Evolutionary conservation across 2,329 filamentous ascomycete species (phyloP), one percentile per base, ranked within the genome.

Genomic region (Scytalidium lignicola): DNA sequence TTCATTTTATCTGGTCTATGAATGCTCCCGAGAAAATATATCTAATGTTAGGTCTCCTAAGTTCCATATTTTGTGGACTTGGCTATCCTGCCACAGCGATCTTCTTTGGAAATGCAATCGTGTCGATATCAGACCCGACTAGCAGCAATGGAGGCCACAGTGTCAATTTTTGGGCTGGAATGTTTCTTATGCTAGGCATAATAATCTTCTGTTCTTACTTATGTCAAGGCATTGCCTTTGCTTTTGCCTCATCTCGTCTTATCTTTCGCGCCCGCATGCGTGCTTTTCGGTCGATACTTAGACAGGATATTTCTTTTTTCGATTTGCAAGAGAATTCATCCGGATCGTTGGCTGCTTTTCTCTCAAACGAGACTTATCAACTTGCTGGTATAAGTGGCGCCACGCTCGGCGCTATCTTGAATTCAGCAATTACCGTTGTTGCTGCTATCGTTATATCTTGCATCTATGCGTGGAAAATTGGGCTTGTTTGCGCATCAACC

Each of bases 331-430:
- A 74, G 7, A 76, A 84, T 19, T 83, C 75, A 1, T 82, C 86
- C 0, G 74, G 79, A 0, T 69, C 74, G 13, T 69, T 90, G 5
- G 70, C 90, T 1, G 80, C 80, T 0, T 79, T 83, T 55, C 85
- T 90, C 54, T 89, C 85, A 2, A 79, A 77, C 28, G 86, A 90
- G 60, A 79, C 80, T 2, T 81, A 80, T 23, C 78, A 83, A 0
- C 67, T 90, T 20, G 82, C 80, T 41, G 83, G 81, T 0, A 74
- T 90, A 56, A 86, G 80, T 50, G 86, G 86, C 8, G 85, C 82
- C 2, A 83, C 86, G 32, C 72, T 89, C 48, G 85, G 85, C 7
- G 85, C 81, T 0, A 67, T 86, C 28, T 80, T 88, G 52, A 82
- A 84, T 0, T 85, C 88, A 20, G 58, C 76, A 3, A 75, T 89